Conservation (phyloP, 345 rosid species). For the Murraya koenigii region DNA sequence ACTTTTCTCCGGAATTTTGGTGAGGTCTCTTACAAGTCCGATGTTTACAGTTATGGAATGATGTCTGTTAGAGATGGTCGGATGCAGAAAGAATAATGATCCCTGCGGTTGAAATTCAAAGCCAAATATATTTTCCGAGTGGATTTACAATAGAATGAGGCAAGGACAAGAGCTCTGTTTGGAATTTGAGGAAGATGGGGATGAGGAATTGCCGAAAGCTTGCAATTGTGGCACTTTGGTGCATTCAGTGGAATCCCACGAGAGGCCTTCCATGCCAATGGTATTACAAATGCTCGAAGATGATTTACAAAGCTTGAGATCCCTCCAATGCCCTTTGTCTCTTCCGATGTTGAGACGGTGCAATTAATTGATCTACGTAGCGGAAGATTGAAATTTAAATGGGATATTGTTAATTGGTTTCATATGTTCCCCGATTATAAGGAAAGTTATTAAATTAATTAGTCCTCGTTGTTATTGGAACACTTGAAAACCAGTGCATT, state of each 20-base stretch:
- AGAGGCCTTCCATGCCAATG: conserved; percentile 11
- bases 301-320: not conserved
- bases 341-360: too few species aligned
- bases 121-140: not conserved
- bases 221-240: not conserved
- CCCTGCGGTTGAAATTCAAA: not conserved
- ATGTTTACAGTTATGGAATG: not conserved
- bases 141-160: too few species aligned
- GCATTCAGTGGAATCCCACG: not conserved
- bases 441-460: too few species aligned
- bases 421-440: too few species aligned
- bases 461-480: too few species aligned
- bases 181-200: too few species aligned
- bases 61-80: not conserved
- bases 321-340: too few species aligned
- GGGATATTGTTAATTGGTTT: too few species aligned
- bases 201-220: conserved; percentile 10
- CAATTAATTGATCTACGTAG: too few species aligned
- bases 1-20: not conserved
- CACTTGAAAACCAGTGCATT: too few species aligned
- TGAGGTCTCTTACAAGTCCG: not conserved
- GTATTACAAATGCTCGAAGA: conserved; percentile 15
- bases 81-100: not conserved
- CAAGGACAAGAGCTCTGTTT: too few species aligned
- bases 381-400: too few species aligned